These are phyloP conservation scores for Termitomyces sp. DNA, from an alignment of 768 basidiomycete genomes.

Conservation along the genomic window DNA sequence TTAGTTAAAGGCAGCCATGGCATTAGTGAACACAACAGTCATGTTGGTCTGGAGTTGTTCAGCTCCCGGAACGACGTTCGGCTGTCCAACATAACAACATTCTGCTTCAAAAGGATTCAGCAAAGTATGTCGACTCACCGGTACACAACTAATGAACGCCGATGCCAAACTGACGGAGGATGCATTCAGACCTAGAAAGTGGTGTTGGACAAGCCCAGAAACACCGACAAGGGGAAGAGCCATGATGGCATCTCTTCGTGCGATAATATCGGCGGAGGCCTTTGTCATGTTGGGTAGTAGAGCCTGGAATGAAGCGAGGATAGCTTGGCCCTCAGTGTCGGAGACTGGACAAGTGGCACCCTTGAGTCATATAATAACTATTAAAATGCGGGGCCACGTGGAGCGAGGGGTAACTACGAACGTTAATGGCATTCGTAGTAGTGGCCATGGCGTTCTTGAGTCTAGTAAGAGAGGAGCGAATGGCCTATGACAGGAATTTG, in stretches of 20 bases:
- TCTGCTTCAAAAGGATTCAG: too few relatives aligned
- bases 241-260: constrained; percentile 23
- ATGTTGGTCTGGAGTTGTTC: too few relatives aligned
- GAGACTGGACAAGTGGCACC: constrained; percentile 15
- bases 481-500: too few relatives aligned
- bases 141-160: too few relatives aligned
- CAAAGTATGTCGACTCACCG: too few relatives aligned
- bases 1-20: too few relatives aligned
- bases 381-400: too few relatives aligned
- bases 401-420: too few relatives aligned
- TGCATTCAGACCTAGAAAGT: constrained; percentile 18
- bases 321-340: constrained; percentile 21
- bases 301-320: constrained; percentile 19
- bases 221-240: constrained; percentile 26
- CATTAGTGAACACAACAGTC: too few relatives aligned
- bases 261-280: constrained; percentile 18
- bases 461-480: constrained; percentile 25
- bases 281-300: constrained; percentile 24
- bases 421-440: constrained; percentile 24
- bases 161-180: too few relatives aligned
- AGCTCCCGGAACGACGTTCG: too few relatives aligned
- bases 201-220: constrained; percentile 24
- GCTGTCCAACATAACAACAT: too few relatives aligned
- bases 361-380: constrained; percentile 4
- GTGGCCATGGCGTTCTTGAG: constrained; percentile 18